A percentile compares a stretch with the other conserved stretches of the same genome.
Evolutionary conservation across 2,329 filamentous ascomycete species (phyloP).

Genomic region (Alternaria burnsii): DNA sequence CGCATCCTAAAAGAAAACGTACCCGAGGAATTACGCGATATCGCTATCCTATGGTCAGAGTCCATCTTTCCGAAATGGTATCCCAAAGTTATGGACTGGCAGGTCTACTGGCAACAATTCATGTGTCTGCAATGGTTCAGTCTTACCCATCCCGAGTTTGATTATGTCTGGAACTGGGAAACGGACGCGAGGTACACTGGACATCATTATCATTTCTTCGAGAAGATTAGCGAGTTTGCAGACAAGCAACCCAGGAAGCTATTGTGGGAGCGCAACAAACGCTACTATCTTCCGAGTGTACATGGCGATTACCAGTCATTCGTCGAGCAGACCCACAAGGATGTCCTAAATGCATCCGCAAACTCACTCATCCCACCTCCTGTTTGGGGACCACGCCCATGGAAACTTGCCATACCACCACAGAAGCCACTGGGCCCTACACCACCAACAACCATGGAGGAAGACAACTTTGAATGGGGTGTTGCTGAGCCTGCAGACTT

Average conservation of each 20-base stretch:
- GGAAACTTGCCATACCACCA: conserved; percentile 60
- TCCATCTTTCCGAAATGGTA: conserved; percentile 59
- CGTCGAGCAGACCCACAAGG: conserved; percentile 53
- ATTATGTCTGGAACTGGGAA: conserved; percentile 86
- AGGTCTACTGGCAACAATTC: conserved; percentile 68
- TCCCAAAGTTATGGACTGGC: conserved; percentile 58
- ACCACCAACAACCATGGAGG: conserved; percentile 76
- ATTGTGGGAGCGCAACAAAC: conserved; percentile 66
- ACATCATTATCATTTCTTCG: conserved; percentile 81
- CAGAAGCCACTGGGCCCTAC: conserved; percentile 81
- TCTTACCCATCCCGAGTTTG: conserved; percentile 78
- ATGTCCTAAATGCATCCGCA: conserved; percentile 51
- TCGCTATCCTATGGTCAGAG: conserved; percentile 79
- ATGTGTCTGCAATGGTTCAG: conserved; percentile 79
- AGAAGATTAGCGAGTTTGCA: conserved; percentile 66
- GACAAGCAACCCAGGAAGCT: conserved; percentile 65
- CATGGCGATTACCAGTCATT: conserved; percentile 61
- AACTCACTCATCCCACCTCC: conserved; percentile 61
- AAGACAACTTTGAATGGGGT: conserved; percentile 86
- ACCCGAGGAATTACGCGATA: conserved; percentile 73
- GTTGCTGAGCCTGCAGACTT: conserved; percentile 90
- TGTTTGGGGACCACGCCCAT: conserved; percentile 85
- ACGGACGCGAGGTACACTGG: conserved; percentile 82
- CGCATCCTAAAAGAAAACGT: conserved; percentile 69
- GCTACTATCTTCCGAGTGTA: conserved; percentile 63